Evolutionary conservation across 108 stramenopile species (phyloP).

Genomic region (Stephanodiscus triporus): DNA sequence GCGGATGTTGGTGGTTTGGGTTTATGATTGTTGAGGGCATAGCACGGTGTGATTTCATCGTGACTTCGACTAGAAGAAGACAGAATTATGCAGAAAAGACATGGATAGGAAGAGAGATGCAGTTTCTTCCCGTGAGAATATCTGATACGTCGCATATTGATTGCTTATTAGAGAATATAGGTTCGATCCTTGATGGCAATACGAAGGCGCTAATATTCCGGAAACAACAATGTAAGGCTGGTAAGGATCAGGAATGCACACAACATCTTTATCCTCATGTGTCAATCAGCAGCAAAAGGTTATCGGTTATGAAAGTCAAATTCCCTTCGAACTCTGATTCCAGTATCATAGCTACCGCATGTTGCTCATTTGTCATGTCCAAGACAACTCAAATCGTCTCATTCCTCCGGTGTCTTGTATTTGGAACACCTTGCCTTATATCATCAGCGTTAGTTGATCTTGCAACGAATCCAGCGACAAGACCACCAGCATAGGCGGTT

Average conservation of each 20-base stretch:
- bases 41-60: slow-evolving; percentile 19
- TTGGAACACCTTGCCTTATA: slow-evolving; percentile 9
- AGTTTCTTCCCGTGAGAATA: slow-evolving; percentile 6
- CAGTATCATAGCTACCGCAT: background rate
- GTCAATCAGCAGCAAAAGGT: background rate
- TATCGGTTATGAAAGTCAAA: background rate
- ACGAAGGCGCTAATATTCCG: background rate
- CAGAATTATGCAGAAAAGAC: background rate
- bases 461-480: background rate
- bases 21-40: slow-evolving; percentile 23
- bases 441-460: slow-evolving; percentile 3
- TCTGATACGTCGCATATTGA: background rate
- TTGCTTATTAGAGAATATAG: background rate
- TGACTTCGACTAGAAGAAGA: background rate
- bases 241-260: background rate
- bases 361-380: slow-evolving; percentile 12
- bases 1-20: slow-evolving; percentile 19
- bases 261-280: background rate
- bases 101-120: slow-evolving; percentile 7
- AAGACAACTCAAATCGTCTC: background rate
- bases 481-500: background rate
- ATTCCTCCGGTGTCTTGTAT: slow-evolving; percentile 4
- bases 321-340: slow-evolving; percentile 9
- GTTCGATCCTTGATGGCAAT: background rate
- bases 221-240: background rate